phyloP scores from a whole-genome alignment of 2,329 filamentous ascomycete species.

The Stylonectria norvegica region DNA sequence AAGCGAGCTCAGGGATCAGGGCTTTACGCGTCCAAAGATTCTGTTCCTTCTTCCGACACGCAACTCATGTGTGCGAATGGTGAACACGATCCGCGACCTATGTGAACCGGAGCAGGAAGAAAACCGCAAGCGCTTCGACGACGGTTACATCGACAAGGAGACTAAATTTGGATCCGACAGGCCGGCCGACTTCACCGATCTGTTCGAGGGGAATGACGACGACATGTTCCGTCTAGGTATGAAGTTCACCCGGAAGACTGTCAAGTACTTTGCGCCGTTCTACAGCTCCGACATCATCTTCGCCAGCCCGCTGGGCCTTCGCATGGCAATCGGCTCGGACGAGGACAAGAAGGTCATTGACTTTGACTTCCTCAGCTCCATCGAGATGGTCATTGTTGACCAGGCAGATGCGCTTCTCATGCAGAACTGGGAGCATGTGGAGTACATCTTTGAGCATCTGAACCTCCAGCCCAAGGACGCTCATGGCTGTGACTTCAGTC shows the following conservation, averaged over 20 bases:
- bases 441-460: slow-evolving; percentile 85
- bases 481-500: slow-evolving; percentile 90
- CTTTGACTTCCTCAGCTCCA: slow-evolving; percentile 87
- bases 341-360: slow-evolving; percentile 62
- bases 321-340: slow-evolving; percentile 84
- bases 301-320: slow-evolving; percentile 82
- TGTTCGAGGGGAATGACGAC: slow-evolving; percentile 94
- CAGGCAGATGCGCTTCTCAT: slow-evolving; percentile 91
- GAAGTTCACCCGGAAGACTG: slow-evolving; percentile 92
- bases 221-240: slow-evolving; percentile 96
- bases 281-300: slow-evolving; percentile 96
- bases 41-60: slow-evolving; percentile 87
- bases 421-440: slow-evolving; percentile 98
- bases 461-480: slow-evolving; percentile 87
- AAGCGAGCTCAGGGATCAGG: slow-evolving; percentile 82
- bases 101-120: slow-evolving; percentile 88
- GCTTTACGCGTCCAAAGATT: slow-evolving; percentile 91
- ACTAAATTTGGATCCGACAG: slow-evolving; percentile 66
- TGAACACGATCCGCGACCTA: slow-evolving; percentile 72
- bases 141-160: slow-evolving; percentile 70
- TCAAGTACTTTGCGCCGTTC: slow-evolving; percentile 93
- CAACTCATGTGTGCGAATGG: slow-evolving; percentile 74
- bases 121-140: slow-evolving; percentile 88
- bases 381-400: slow-evolving; percentile 86
- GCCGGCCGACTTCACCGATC: slow-evolving; percentile 79